Evolutionary conservation across 768 basidiomycete species (phyloP).

Genomic region (Mrakia frigida): DNA sequence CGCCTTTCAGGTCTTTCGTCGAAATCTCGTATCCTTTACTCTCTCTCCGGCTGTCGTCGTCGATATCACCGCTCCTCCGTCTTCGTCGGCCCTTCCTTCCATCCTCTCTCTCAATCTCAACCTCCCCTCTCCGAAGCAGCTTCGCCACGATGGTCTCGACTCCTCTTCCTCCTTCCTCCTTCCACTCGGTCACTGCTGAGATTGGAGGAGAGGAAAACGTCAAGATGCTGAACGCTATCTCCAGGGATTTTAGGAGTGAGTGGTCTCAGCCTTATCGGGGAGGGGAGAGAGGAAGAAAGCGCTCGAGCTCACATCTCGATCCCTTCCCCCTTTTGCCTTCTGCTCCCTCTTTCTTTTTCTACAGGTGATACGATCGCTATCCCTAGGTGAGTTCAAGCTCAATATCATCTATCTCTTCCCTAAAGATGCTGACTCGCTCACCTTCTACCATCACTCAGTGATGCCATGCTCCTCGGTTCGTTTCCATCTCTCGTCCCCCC

Average conservation of each 20-base stretch:
- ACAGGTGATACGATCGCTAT: conserved; percentile 45
- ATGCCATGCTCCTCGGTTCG: conserved; percentile 40
- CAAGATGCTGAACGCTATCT: conserved; percentile 36
- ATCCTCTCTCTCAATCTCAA: too few species aligned
- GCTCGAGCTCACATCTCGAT: not conserved
- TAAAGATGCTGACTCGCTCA: not conserved
- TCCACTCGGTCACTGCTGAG: conserved; percentile 36
- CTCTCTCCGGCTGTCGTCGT: too few species aligned
- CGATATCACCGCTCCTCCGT: too few species aligned
- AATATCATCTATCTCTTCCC: too few species aligned
- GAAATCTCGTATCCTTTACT: too few species aligned
- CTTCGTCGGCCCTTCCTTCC: too few species aligned
- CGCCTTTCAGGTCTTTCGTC: too few species aligned
- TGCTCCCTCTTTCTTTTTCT: not conserved
- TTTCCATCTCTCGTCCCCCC: not conserved
- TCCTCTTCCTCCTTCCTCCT: not conserved
- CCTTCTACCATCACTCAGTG: conserved; percentile 32
- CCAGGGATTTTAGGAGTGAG: conserved; percentile 44
- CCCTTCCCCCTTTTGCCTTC: not conserved
- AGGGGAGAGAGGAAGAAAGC: not conserved
- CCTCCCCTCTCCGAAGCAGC: too few species aligned
- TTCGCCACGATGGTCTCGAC: not conserved
- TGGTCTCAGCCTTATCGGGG: conserved; percentile 6
- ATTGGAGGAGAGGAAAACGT: conserved; percentile 45
- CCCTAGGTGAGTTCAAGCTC: conserved; percentile 34